These are phyloP conservation scores for Pythium brassicae DNA, from an alignment of 352 stramenopile genomes.

Conservation along the genomic window DNA sequence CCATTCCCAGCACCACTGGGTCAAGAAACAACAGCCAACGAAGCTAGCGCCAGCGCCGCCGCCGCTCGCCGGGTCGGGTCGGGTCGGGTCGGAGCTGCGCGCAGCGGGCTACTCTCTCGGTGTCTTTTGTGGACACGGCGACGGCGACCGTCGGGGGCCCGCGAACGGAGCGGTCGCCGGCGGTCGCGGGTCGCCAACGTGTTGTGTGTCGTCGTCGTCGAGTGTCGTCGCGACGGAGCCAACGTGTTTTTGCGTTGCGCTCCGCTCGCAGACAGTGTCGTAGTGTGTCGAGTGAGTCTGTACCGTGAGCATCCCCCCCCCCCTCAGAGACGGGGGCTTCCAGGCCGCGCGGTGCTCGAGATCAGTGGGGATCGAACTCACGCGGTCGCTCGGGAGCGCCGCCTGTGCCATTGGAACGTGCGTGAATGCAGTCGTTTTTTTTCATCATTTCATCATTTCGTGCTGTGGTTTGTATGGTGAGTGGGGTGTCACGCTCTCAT, in stretches of 20 bases:
- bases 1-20: too few relatives aligned
- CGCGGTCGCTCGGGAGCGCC: conserved; percentile 1
- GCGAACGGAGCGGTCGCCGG: neutral
- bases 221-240: neutral
- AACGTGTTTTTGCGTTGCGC: neutral
- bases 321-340: neutral
- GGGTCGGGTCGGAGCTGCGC: too few relatives aligned
- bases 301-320: too few relatives aligned
- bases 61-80: too few relatives aligned
- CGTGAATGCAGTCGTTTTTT: too few relatives aligned
- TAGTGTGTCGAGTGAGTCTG: neutral
- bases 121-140: neutral
- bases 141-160: neutral
- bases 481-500: neutral
- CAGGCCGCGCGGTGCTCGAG: neutral
- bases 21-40: too few relatives aligned
- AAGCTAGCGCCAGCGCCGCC: neutral
- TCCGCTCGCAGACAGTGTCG: conserved; percentile 2
- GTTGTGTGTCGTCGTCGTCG: neutral
- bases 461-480: too few relatives aligned
- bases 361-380: conserved; percentile 1
- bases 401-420: too few relatives aligned
- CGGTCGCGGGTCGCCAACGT: neutral
- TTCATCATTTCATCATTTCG: too few relatives aligned
- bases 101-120: neutral